These are phyloP conservation scores for Cucumis cinereus DNA, from an alignment of 306 rosid species.

Conservation along the genomic window DNA sequence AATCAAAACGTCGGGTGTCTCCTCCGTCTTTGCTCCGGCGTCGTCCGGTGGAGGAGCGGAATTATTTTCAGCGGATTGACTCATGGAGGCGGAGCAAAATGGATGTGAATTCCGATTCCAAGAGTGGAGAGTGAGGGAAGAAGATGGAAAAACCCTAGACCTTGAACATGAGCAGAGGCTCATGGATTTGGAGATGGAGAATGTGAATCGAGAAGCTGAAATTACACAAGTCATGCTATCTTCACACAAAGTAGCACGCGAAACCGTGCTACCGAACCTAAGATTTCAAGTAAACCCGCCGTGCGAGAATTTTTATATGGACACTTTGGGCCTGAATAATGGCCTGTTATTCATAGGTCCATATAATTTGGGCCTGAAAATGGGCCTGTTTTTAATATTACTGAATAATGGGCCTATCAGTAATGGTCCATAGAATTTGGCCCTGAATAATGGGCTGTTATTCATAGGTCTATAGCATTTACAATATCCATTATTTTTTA, in stretches of 20 bases:
- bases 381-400: no score
- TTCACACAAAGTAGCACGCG: neutral
- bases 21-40: conserved; percentile 6
- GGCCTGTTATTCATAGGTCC: neutral
- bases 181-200: conserved; percentile 9
- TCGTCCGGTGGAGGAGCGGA: conserved; percentile 9
- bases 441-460: no score
- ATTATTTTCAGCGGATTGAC: conserved; percentile 26
- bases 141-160: conserved; percentile 6
- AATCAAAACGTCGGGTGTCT: conserved; percentile 35
- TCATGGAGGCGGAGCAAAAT: conserved; percentile 43
- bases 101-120: conserved; percentile 17
- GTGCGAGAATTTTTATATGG: neutral
- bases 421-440: no score
- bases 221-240: conserved; percentile 28
- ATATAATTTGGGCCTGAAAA: no score
- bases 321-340: neutral
- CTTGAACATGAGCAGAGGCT: neutral
- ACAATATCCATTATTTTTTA: no score
- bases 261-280: neutral
- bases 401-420: no score
- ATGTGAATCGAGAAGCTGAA: conserved; percentile 21
- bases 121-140: neutral
- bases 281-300: no score
- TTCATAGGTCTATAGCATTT: no score